Percentiles rank a stretch among this genome's conserved stretches.
These are phyloP conservation scores for Pseudopyricularia javanii DNA, from an alignment of 2,329 filamentous ascomycete species.

Conservation along the genomic window DNA sequence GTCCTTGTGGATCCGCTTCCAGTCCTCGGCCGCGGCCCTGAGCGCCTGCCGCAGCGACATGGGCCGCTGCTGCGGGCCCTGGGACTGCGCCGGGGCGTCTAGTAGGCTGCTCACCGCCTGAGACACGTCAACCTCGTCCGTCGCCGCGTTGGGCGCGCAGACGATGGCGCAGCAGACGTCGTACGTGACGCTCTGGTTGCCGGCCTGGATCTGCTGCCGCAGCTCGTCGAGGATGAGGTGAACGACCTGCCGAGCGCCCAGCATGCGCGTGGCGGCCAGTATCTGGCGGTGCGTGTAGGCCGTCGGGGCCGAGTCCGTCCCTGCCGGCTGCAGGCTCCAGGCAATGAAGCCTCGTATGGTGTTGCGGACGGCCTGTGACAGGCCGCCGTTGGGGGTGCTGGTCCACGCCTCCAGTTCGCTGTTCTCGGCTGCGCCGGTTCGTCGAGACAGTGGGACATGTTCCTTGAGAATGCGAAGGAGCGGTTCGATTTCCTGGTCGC, in stretches of 20 bases:
- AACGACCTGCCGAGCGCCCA: constrained; percentile 50
- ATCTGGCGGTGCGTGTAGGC: constrained; percentile 64
- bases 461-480: constrained; percentile 54
- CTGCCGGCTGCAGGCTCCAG: constrained; percentile 49
- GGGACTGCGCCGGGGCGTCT: constrained; percentile 15
- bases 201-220: constrained; percentile 41
- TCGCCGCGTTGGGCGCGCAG: constrained; percentile 48
- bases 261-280: constrained; percentile 44
- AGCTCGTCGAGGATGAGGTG: constrained; percentile 55
- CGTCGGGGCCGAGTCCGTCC: constrained; percentile 41
- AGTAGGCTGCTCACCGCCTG: constrained; percentile 11
- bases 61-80: constrained; percentile 27
- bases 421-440: constrained; percentile 49
- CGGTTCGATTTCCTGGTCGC: constrained; percentile 56
- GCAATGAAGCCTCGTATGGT: constrained; percentile 50
- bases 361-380: constrained; percentile 44
- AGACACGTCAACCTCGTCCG: constrained; percentile 10
- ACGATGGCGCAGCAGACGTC: constrained; percentile 60
- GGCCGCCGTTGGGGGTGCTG: constrained; percentile 38
- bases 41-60: constrained; percentile 50
- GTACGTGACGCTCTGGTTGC: constrained; percentile 48
- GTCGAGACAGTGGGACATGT: constrained; percentile 42
- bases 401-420: constrained; percentile 61
- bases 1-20: constrained; percentile 37
- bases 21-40: constrained; percentile 43